Evolutionary conservation across 2,329 filamentous ascomycete species (phyloP).

Genomic region (Fusarium hainanense): DNA sequence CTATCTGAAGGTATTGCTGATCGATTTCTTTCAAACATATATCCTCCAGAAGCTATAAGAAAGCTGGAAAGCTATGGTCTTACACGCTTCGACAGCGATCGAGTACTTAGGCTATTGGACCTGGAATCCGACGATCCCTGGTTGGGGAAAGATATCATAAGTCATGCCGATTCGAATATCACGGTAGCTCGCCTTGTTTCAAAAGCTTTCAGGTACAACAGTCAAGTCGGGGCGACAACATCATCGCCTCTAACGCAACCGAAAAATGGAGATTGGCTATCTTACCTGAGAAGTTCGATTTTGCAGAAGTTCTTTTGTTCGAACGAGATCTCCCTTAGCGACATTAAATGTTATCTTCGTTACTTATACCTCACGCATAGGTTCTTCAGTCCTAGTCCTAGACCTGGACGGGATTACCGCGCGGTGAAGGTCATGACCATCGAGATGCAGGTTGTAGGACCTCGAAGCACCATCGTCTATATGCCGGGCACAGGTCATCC

Average conservation of each 20-base stretch:
- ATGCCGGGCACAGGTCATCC: conserved; percentile 5
- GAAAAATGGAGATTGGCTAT: too few relatives aligned
- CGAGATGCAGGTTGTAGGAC: rapidly evolving
- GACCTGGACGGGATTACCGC: too few relatives aligned
- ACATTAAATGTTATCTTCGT: not conserved
- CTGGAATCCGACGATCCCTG: not conserved
- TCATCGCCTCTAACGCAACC: too few relatives aligned
- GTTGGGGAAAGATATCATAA: too few relatives aligned
- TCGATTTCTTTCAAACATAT: conserved; percentile 12
- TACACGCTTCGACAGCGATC: not conserved
- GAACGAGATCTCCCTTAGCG: not conserved
- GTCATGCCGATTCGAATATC: too few relatives aligned
- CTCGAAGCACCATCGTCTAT: not conserved
- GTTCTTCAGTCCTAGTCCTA: too few relatives aligned
- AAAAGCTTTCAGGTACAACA: too few relatives aligned
- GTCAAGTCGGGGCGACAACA: too few relatives aligned
- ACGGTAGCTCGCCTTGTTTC: too few relatives aligned
- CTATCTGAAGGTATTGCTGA: conserved; percentile 12
- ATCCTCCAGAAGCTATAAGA: not conserved
- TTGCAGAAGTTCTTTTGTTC: not conserved
- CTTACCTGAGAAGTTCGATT: conserved; percentile 9
- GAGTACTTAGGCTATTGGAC: too few relatives aligned
- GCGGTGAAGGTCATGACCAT: not conserved
- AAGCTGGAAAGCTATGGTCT: conserved; percentile 16
- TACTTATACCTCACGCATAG: conserved; percentile 7